A percentile compares a stretch with the other conserved stretches of the same genome.
phyloP scores from a whole-genome alignment of 495 filamentous ascomycete species.

The Jackrogersella multiformis region DNA sequence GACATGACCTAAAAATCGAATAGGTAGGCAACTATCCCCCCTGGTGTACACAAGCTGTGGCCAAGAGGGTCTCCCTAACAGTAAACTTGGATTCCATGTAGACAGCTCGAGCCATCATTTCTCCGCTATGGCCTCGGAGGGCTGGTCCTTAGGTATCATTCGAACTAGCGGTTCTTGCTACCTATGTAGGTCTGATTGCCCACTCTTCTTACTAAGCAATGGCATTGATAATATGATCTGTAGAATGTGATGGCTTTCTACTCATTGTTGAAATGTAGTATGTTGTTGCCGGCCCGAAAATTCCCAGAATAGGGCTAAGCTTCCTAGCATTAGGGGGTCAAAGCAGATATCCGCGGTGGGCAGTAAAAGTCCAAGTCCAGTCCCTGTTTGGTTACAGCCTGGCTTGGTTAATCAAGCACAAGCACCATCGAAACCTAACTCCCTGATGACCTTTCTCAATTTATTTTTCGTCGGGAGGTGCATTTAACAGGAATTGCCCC shows the following conservation, averaged over 20 bases:
- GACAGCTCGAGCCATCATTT: conserved; percentile 8
- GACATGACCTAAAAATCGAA: conserved; percentile 29
- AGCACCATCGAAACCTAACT: neutral
- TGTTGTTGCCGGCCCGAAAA: neutral
- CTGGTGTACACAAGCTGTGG: conserved; percentile 3
- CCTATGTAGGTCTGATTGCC: neutral
- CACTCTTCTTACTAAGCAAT: conserved; percentile 11
- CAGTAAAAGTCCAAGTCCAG: conserved; percentile 1
- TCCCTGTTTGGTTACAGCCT: neutral
- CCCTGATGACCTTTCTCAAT: neutral
- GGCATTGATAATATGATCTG: conserved; percentile 13
- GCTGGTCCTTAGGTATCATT: conserved; percentile 15
- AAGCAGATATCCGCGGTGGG: conserved; percentile 9
- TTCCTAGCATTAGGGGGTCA: neutral
- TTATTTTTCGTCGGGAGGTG: neutral
- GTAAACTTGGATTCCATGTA: conserved; percentile 8
- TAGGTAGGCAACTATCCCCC: conserved; percentile 32
- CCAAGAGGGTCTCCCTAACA: conserved; percentile 9
- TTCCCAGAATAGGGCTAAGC: neutral
- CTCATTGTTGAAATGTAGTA: conserved; percentile 10
- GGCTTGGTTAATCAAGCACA: neutral
- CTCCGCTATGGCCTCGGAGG: conserved; percentile 10
- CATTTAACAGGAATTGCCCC: neutral
- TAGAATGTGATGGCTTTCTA: conserved; percentile 15
- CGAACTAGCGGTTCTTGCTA: neutral